Percentiles rank a stretch among this genome's conserved stretches.
Evolutionary conservation across 441 rosid species (phyloP).

Genomic region (Eruca vesicaria): DNA sequence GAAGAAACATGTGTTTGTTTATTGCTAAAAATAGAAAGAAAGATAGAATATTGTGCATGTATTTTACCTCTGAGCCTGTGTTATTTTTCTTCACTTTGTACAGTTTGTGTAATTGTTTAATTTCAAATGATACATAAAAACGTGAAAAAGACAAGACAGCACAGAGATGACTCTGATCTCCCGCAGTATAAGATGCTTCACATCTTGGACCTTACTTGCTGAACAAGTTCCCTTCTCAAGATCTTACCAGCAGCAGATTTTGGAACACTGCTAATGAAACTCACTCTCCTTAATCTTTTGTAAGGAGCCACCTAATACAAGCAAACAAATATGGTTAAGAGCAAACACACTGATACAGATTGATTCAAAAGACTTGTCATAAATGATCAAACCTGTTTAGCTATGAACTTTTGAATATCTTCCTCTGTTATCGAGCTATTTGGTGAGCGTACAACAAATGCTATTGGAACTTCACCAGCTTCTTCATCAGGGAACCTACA

Average conservation of each 20-base stretch:
- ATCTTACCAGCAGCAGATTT: constrained; percentile 67
- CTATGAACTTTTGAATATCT: constrained; percentile 62
- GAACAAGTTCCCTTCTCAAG: constrained; percentile 57
- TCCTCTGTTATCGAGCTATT: constrained; percentile 64
- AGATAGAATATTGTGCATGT: too few relatives aligned
- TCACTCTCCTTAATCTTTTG: constrained; percentile 54
- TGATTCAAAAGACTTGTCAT: neutral
- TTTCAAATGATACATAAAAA: too few relatives aligned
- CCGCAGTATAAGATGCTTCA: constrained; percentile 16
- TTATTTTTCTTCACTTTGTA: too few relatives aligned
- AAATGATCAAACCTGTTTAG: constrained; percentile 53
- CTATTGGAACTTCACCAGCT: constrained; percentile 91
- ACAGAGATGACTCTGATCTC: neutral
- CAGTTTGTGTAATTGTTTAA: too few relatives aligned
- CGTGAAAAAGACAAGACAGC: constrained; percentile 5
- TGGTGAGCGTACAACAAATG: constrained; percentile 76
- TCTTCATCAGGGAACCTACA: constrained; percentile 85
- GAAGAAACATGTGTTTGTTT: too few relatives aligned
- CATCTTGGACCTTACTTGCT: constrained; percentile 51
- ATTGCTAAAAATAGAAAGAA: too few relatives aligned
- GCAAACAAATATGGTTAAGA: neutral
- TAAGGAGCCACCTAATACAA: constrained; percentile 61
- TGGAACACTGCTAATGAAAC: constrained; percentile 52
- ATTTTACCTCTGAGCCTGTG: too few relatives aligned
- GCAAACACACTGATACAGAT: neutral